A percentile compares a stretch with the other conserved stretches of the same genome.
Conservation (phyloP, 2,329 filamentous ascomycete species). For the Nannizziopsis arthrosporioides region DNA sequence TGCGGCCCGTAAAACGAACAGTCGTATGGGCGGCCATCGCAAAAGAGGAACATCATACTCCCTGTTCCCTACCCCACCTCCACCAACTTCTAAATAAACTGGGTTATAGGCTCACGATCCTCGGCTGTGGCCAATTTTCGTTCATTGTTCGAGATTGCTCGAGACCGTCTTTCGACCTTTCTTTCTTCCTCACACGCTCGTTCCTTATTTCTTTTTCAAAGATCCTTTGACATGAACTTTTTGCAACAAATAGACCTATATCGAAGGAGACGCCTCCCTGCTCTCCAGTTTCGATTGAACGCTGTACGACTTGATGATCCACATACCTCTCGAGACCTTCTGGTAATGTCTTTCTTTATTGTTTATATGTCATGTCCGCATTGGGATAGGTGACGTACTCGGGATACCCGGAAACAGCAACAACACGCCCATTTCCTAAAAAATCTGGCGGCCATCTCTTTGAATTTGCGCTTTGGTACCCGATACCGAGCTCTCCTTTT, state of each 20-base stretch:
- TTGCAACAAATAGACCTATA: conserved; percentile 1
- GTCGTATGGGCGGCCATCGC: conserved; percentile 22
- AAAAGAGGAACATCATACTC: conserved; percentile 37
- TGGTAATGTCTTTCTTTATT: conserved; percentile 9
- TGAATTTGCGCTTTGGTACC: background rate
- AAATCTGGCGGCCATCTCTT: background rate
- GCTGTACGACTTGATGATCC: conserved; percentile 13
- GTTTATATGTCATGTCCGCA: background rate
- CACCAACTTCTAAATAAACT: conserved; percentile 12
- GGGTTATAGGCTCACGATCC: no score
- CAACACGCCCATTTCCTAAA: background rate
- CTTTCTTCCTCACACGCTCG: background rate
- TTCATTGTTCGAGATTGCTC: background rate
- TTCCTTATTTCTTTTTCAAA: conserved; percentile 3
- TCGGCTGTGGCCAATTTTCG: no score
- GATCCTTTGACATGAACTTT: conserved; percentile 9
- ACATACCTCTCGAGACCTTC: conserved; percentile 4
- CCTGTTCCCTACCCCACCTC: conserved; percentile 27
- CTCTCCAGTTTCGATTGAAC: background rate
- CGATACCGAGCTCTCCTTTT: background rate
- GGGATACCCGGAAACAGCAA: background rate
- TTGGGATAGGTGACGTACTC: background rate
- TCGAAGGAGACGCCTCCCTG: background rate
- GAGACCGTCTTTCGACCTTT: background rate
- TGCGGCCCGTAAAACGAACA: conserved; percentile 6